These are phyloP conservation scores for Serendipita indica DNA, from an alignment of 768 basidiomycete species.

Conservation along the genomic window DNA sequence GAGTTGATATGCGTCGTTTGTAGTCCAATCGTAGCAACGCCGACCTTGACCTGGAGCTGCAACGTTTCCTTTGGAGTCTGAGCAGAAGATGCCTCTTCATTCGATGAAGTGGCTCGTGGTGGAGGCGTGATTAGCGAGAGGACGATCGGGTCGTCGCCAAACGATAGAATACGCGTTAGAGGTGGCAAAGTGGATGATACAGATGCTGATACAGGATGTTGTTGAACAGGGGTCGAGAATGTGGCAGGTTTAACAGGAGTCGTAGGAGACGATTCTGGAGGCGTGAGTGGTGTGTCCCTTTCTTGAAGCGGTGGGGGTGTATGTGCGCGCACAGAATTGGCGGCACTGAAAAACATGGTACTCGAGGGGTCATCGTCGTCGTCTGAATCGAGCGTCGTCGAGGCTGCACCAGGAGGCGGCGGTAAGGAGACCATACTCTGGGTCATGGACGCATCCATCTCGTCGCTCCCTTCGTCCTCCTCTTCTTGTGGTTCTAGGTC, in stretches of 20 bases:
- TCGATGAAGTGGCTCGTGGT: constrained; percentile 8
- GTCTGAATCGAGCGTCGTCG: constrained; percentile 21
- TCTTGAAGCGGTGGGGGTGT: not conserved
- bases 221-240: not conserved
- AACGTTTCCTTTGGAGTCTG: constrained; percentile 16
- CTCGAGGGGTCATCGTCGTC: constrained; percentile 34
- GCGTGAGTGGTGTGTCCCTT: not conserved
- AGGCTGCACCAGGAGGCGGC: constrained; percentile 16
- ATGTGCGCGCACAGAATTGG: not conserved
- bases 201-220: not conserved
- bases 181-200: not conserved
- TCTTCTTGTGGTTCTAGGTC: not conserved
- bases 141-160: constrained; percentile 47
- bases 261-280: not conserved
- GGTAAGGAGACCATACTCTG: constrained; percentile 55
- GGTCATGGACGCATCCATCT: constrained; percentile 42
- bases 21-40: constrained; percentile 40
- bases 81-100: not conserved
- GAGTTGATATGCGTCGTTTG: constrained; percentile 41
- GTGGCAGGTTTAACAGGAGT: not conserved
- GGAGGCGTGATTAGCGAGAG: constrained; percentile 39
- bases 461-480: constrained; percentile 45
- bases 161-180: constrained; percentile 32
- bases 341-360: constrained; percentile 68
- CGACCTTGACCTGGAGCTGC: constrained; percentile 30